phyloP scores from a whole-genome alignment of 257 asterid genomes.

The Paraleonurus japonicus region DNA sequence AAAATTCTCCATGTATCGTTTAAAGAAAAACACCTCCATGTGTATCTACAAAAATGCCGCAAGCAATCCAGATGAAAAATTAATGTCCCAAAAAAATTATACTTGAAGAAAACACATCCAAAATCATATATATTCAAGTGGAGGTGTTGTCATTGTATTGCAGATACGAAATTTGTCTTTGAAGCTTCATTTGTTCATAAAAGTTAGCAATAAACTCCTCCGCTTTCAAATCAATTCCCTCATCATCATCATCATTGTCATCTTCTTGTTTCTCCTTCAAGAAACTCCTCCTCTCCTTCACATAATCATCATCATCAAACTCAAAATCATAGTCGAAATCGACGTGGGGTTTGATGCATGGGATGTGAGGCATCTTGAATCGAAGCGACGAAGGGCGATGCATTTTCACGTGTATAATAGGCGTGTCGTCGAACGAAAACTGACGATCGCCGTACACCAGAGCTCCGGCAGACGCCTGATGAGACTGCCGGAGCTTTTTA shows the following conservation, averaged over 20 bases:
- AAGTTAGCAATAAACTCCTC: constrained; percentile 76
- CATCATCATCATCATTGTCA: constrained; percentile 22
- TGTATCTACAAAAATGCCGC: constrained; percentile 7
- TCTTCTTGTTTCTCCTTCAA: constrained; percentile 16
- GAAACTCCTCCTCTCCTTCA: not conserved
- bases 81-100: not conserved
- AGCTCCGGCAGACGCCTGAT: constrained; percentile 19
- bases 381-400: constrained; percentile 72
- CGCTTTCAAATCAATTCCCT: constrained; percentile 70
- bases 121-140: not conserved
- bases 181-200: constrained; percentile 68
- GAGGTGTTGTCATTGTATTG: constrained; percentile 25
- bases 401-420: constrained; percentile 55
- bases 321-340: constrained; percentile 72
- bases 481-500: constrained; percentile 45
- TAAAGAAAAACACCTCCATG: too few relatives aligned
- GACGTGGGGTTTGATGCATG: constrained; percentile 62
- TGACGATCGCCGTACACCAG: constrained; percentile 63
- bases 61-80: not conserved
- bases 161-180: constrained; percentile 38
- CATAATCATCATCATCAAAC: constrained; percentile 12
- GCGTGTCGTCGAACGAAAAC: constrained; percentile 69
- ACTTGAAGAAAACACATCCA: not conserved
- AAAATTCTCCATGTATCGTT: too few relatives aligned
- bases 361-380: constrained; percentile 66